Percentiles rank a stretch among this genome's conserved stretches.
Evolutionary conservation across 1,139 yeast genomes (phyloP).

Genomic region (Candida mesenterica): DNA sequence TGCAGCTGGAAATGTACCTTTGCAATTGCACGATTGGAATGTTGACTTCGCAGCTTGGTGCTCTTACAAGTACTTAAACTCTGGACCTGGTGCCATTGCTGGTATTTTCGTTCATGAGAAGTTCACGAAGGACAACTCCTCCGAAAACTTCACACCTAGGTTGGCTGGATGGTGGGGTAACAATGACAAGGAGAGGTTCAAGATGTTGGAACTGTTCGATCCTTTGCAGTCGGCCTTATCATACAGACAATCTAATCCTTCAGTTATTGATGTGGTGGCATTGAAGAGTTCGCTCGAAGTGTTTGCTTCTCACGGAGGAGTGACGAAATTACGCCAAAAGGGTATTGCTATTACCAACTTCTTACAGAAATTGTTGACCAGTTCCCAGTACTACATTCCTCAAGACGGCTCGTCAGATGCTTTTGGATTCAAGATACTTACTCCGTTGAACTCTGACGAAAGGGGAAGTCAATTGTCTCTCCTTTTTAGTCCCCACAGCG

Average conservation of each 20-base stretch:
- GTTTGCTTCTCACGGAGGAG: slow-evolving; percentile 63
- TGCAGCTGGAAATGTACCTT: slow-evolving; percentile 83
- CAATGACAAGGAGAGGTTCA: slow-evolving; percentile 63
- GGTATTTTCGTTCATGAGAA: slow-evolving; percentile 72
- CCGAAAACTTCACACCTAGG: slow-evolving; percentile 51
- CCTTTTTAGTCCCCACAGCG: slow-evolving; percentile 54
- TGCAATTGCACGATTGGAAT: slow-evolving; percentile 78
- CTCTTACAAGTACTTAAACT: slow-evolving; percentile 82
- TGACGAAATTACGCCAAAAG: slow-evolving; percentile 52
- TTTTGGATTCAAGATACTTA: slow-evolving; percentile 64
- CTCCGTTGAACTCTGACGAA: slow-evolving; percentile 57
- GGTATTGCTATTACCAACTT: slow-evolving; percentile 58
- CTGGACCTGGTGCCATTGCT: slow-evolving; percentile 93
- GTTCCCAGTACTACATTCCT: slow-evolving; percentile 43
- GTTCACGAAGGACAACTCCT: slow-evolving; percentile 36
- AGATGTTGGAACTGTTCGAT: slow-evolving; percentile 75
- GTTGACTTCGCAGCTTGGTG: slow-evolving; percentile 97
- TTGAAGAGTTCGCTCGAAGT: slow-evolving; percentile 64
- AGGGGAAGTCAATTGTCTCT: slow-evolving; percentile 85
- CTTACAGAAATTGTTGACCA: slow-evolving; percentile 46
- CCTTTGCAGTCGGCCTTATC: slow-evolving; percentile 85
- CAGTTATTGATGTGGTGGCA: slow-evolving; percentile 79
- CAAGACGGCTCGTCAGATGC: slow-evolving; percentile 18
- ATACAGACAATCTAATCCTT: slow-evolving; percentile 89
- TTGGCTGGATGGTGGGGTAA: slow-evolving; percentile 99